A percentile compares a stretch with the other conserved stretches of the same genome.
Evolutionary conservation across 2,329 filamentous ascomycete species (phyloP).

Genomic region (Aspergillus niger): DNA sequence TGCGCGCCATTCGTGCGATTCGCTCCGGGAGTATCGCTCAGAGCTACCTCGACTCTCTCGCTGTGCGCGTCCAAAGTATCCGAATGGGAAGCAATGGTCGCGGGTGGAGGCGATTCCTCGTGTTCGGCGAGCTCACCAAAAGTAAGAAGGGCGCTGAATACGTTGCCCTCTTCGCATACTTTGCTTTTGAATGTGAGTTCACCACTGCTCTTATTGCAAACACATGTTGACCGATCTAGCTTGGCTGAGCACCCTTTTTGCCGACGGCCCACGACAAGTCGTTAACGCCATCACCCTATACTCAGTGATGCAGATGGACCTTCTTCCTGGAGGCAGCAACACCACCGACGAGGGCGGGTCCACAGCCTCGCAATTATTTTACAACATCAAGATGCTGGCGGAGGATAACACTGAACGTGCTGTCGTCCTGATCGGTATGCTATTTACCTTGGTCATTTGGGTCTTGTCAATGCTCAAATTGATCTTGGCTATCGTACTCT

Average conservation of each 20-base stretch:
- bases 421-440: slow-evolving; percentile 83
- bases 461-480: slow-evolving; percentile 74
- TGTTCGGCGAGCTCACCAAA: slow-evolving; percentile 88
- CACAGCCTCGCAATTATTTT: slow-evolving; percentile 73
- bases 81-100: slow-evolving; percentile 68
- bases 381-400: slow-evolving; percentile 75
- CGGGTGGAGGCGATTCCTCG: slow-evolving; percentile 87
- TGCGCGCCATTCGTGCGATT: slow-evolving; percentile 79
- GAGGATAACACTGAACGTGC: slow-evolving; percentile 75
- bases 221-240: slow-evolving; percentile 51
- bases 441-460: slow-evolving; percentile 90
- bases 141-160: slow-evolving; percentile 90
- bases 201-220: not conserved
- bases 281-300: slow-evolving; percentile 88
- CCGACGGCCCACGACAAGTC: slow-evolving; percentile 87
- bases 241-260: slow-evolving; percentile 85
- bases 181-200: slow-evolving; percentile 65
- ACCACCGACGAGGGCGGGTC: slow-evolving; percentile 60
- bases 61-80: slow-evolving; percentile 80
- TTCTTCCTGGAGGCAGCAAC: slow-evolving; percentile 64
- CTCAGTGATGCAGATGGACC: slow-evolving; percentile 74
- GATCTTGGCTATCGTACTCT: slow-evolving; percentile 73
- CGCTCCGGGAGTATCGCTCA: slow-evolving; percentile 82
- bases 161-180: slow-evolving; percentile 87
- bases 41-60: slow-evolving; percentile 85